Percentiles rank a stretch among this genome's conserved stretches.
Conservation (phyloP, 2,329 filamentous ascomycete genomes). For the Leptographium wingfieldii region DNA sequence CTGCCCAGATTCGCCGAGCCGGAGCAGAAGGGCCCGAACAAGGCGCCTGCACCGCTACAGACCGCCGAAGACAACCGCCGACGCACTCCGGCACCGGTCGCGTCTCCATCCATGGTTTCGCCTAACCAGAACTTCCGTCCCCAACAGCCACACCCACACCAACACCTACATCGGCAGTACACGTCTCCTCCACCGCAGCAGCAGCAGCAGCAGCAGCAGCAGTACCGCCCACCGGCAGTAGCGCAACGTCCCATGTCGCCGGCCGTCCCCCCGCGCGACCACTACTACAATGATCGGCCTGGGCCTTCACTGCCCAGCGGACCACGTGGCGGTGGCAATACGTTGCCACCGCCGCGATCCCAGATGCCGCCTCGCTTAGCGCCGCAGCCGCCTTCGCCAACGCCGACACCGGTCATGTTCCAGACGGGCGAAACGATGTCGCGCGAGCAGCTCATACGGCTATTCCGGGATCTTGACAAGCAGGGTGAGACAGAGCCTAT, state of each 20-base stretch:
- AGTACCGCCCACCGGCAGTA: conserved; percentile 19
- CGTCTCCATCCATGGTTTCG: background rate
- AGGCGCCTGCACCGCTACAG: conserved; percentile 7
- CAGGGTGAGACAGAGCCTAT: conserved; percentile 39
- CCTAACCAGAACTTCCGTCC: conserved; percentile 12
- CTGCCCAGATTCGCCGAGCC: conserved; percentile 58
- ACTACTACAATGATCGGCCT: background rate
- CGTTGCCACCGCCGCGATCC: conserved; percentile 5
- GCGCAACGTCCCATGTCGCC: conserved; percentile 13
- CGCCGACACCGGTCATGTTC: conserved; percentile 4
- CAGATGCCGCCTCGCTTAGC: background rate
- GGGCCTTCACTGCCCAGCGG: conserved; percentile 6
- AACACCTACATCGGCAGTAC: conserved; percentile 22
- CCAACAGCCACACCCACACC: conserved; percentile 24
- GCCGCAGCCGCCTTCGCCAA: background rate
- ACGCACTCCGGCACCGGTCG: background rate
- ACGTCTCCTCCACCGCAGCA: conserved; percentile 14
- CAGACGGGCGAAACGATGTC: conserved; percentile 48
- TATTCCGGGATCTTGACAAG: conserved; percentile 88
- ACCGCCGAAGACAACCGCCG: conserved; percentile 10
- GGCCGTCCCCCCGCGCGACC: conserved; percentile 1
- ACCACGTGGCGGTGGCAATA: conserved; percentile 5
- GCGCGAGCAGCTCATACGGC: conserved; percentile 45
- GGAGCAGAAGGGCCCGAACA: conserved; percentile 27
- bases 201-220: conserved; percentile 39